Conservation (phyloP, 106 monocot genomes). For the Amphibolis antarctica region DNA sequence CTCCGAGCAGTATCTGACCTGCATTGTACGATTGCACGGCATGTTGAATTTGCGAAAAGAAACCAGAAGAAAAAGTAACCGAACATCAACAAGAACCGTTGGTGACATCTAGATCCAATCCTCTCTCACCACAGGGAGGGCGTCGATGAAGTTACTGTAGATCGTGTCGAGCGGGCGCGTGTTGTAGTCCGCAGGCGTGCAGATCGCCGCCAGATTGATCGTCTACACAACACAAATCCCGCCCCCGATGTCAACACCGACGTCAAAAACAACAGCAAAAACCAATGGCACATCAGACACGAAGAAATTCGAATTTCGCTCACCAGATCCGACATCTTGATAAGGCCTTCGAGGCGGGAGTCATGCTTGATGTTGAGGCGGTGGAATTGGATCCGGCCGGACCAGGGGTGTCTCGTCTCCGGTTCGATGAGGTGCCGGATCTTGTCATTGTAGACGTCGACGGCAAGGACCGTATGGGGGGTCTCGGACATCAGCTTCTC, state of each 20-base stretch:
- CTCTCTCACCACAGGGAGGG: conserved; percentile 49
- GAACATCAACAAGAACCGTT: neutral
- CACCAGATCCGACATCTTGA: conserved; percentile 59
- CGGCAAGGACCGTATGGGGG: conserved; percentile 43
- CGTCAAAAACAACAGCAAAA: neutral
- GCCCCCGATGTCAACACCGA: no score
- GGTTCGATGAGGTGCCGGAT: conserved; percentile 43
- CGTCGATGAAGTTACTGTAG: conserved; percentile 73
- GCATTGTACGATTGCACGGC: conserved; percentile 4
- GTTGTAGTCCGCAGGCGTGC: conserved; percentile 72
- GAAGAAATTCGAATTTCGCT: neutral
- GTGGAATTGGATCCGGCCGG: conserved; percentile 56
- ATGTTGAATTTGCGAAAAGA: neutral
- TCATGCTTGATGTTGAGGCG: conserved; percentile 77
- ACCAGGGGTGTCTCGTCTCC: conserved; percentile 20
- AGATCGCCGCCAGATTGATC: conserved; percentile 65
- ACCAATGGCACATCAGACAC: neutral
- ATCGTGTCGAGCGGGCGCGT: conserved; percentile 68
- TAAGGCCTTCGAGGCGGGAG: conserved; percentile 60
- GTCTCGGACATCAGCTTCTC: conserved; percentile 62
- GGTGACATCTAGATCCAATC: neutral
- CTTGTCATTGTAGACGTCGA: conserved; percentile 73
- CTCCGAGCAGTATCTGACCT: conserved; percentile 69
- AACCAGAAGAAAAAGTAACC: neutral
- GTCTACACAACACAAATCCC: conserved; percentile 19